phyloP scores from a whole-genome alignment of 2,329 filamentous ascomycete genomes.

The Fusarium setosum region DNA sequence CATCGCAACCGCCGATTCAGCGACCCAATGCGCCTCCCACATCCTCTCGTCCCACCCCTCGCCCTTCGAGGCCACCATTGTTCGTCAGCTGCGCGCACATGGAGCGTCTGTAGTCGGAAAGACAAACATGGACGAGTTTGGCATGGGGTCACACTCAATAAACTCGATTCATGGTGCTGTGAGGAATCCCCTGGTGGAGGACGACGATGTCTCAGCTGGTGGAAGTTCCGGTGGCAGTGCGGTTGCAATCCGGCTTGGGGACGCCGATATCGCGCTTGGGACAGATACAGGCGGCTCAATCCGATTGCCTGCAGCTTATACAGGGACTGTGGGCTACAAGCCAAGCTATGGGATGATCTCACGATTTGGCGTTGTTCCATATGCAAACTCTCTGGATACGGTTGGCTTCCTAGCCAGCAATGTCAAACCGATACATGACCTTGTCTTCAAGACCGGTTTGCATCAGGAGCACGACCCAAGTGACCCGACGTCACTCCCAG shows the following conservation, averaged over 20 bases:
- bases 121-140: slow-evolving; percentile 95
- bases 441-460: slow-evolving; percentile 64
- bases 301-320: slow-evolving; percentile 88
- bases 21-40: slow-evolving; percentile 85
- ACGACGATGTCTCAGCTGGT: slow-evolving; percentile 72
- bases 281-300: slow-evolving; percentile 96
- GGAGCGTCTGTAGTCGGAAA: slow-evolving; percentile 78
- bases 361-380: slow-evolving; percentile 87
- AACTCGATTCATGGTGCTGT: slow-evolving; percentile 78
- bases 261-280: slow-evolving; percentile 76
- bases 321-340: slow-evolving; percentile 86
- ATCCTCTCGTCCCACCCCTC: slow-evolving; percentile 78
- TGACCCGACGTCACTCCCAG: slow-evolving; percentile 80
- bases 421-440: slow-evolving; percentile 61
- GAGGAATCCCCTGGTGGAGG: slow-evolving; percentile 57
- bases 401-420: slow-evolving; percentile 78
- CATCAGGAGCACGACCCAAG: slow-evolving; percentile 68
- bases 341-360: slow-evolving; percentile 91
- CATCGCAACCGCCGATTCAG: slow-evolving; percentile 72
- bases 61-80: slow-evolving; percentile 86
- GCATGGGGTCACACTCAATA: slow-evolving; percentile 89
- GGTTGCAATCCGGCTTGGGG: slow-evolving; percentile 76
- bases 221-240: slow-evolving; percentile 96
- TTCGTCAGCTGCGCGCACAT: slow-evolving; percentile 71
- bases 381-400: slow-evolving; percentile 93